phyloP scores from a whole-genome alignment of 352 stramenopile genomes.

The Pythium dissimile region DNA sequence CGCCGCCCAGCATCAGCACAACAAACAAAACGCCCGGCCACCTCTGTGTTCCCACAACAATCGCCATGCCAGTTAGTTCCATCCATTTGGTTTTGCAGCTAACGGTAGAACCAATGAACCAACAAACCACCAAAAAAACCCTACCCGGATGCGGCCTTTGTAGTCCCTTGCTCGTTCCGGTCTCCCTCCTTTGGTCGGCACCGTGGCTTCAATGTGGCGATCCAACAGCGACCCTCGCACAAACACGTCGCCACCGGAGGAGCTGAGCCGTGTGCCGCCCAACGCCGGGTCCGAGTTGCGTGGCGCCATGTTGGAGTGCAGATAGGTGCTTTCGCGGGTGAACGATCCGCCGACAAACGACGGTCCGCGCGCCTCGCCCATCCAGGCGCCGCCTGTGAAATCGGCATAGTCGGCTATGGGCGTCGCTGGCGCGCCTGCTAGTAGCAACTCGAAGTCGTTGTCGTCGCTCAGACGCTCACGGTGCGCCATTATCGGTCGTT shows the following conservation, averaged over 20 bases:
- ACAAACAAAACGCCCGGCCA: constrained; percentile 25
- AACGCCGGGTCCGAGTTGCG: background rate
- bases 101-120: background rate
- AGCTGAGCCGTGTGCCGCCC: background rate
- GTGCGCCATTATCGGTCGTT: too few species aligned
- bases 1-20: constrained; percentile 12
- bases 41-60: constrained; percentile 4
- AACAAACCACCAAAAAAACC: background rate
- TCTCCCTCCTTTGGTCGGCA: constrained; percentile 7
- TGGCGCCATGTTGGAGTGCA: background rate
- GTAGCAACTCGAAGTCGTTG: background rate
- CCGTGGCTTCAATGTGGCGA: constrained; percentile 39
- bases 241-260: constrained; percentile 22
- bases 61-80: background rate
- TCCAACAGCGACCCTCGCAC: constrained; percentile 43
- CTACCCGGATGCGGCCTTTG: background rate
- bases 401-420: constrained; percentile 6
- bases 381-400: too few species aligned
- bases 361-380: background rate
- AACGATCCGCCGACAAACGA: background rate
- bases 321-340: background rate
- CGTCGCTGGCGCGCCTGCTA: too few species aligned
- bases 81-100: background rate
- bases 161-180: constrained; percentile 28
- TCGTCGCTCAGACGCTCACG: background rate